Conservation (phyloP, 257 asterid genomes). For the Apocynum venetum region DNA sequence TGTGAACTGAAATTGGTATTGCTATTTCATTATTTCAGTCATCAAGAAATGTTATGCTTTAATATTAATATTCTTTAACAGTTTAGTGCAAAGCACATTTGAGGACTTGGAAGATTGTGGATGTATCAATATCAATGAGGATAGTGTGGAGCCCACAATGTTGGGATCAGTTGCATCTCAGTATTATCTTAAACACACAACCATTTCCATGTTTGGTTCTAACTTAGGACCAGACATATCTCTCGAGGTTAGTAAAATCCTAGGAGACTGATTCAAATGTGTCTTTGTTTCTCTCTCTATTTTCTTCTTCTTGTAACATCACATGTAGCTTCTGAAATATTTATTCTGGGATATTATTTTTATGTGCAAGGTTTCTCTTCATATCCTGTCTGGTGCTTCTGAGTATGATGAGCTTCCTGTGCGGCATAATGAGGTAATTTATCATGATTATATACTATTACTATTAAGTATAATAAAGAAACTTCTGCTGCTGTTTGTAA, state of each 20-base stretch:
- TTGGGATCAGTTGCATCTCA: slow-evolving; percentile 95
- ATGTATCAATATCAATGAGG: slow-evolving; percentile 77
- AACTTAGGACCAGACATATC: slow-evolving; percentile 86
- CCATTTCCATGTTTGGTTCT: slow-evolving; percentile 94
- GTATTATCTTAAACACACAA: slow-evolving; percentile 87
- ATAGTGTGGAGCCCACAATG: slow-evolving; percentile 87
- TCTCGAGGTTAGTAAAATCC: slow-evolving; percentile 63
- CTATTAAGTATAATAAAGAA: neutral
- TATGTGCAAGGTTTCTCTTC: slow-evolving; percentile 66
- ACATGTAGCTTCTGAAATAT: slow-evolving; percentile 2
- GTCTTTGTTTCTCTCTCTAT: slow-evolving; percentile 5
- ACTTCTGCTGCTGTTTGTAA: neutral
- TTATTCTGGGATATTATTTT: slow-evolving; percentile 1
- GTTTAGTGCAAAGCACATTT: slow-evolving; percentile 73
- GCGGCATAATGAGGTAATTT: slow-evolving; percentile 89
- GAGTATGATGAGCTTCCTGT: slow-evolving; percentile 97
- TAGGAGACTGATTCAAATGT: neutral
- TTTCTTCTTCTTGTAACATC: neutral
- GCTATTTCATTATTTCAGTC: slow-evolving; percentile 10
- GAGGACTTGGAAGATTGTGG: slow-evolving; percentile 99
- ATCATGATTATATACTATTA: slow-evolving; percentile 3
- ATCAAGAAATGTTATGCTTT: slow-evolving; percentile 11
- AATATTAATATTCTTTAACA: slow-evolving; percentile 28
- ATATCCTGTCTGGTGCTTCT: slow-evolving; percentile 76
- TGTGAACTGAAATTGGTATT: slow-evolving; percentile 12